phyloP scores from a whole-genome alignment of 2,329 filamentous ascomycete species.

The Salinomyces thailandicus region DNA sequence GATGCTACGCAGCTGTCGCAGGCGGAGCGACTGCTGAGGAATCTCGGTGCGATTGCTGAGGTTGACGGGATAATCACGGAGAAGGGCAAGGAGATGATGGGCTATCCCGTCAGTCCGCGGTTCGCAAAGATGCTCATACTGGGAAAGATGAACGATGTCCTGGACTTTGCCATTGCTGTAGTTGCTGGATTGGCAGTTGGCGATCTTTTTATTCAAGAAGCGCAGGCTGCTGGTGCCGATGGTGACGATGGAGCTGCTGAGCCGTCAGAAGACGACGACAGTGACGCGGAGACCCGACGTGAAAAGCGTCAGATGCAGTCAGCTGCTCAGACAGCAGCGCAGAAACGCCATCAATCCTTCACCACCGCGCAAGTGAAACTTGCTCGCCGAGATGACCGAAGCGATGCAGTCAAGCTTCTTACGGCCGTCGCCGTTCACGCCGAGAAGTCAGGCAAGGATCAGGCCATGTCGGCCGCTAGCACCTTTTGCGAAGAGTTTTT shows the following conservation, averaged over 20 bases:
- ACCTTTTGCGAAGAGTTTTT: conserved; percentile 73
- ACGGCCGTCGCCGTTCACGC: conserved; percentile 82
- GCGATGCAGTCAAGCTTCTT: conserved; percentile 82
- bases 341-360: conserved; percentile 53
- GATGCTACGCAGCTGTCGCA: conserved; percentile 64
- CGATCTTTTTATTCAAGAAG: conserved; percentile 77
- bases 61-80: conserved; percentile 62
- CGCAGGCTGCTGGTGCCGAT: conserved; percentile 49
- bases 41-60: conserved; percentile 63
- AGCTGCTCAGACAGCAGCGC: conserved; percentile 47
- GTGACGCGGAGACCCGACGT: conserved; percentile 8
- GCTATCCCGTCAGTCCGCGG: conserved; percentile 81
- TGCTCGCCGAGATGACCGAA: conserved; percentile 67
- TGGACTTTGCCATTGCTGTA: conserved; percentile 76
- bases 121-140: conserved; percentile 88
- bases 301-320: conserved; percentile 47
- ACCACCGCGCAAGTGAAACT: conserved; percentile 69
- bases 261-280: conserved; percentile 20
- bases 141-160: conserved; percentile 69
- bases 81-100: conserved; percentile 69
- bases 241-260: conserved; percentile 29
- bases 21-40: conserved; percentile 76
- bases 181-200: conserved; percentile 82
- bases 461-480: conserved; percentile 41
- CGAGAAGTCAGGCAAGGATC: conserved; percentile 45